These are phyloP conservation scores for Sicyos baderoa DNA, from an alignment of 306 rosid genomes.

Conservation along the genomic window DNA sequence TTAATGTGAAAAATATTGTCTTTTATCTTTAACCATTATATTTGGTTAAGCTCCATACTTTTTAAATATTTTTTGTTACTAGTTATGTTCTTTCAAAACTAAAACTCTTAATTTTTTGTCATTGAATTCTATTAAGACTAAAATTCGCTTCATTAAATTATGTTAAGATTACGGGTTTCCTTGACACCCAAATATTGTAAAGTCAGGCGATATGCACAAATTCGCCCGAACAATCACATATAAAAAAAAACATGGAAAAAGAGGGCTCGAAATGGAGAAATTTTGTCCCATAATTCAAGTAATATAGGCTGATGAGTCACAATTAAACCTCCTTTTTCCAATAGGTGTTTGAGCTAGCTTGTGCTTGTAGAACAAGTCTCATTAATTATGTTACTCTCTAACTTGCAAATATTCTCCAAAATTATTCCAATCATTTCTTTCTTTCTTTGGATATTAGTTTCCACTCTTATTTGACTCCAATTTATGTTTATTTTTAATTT, in stretches of 20 bases:
- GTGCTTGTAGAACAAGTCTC: conserved; percentile 10
- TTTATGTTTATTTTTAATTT: background rate
- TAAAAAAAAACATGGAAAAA: no score
- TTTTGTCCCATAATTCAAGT: conserved; percentile 9
- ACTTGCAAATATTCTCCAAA: conserved; percentile 15
- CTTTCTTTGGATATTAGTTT: background rate
- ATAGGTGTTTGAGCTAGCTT: conserved; percentile 11
- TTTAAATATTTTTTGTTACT: no score
- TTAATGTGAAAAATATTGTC: background rate
- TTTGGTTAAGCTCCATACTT: no score
- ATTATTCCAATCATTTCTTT: background rate
- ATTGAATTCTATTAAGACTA: no score
- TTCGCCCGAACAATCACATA: no score
- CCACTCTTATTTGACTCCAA: conserved; percentile 10
- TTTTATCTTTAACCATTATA: background rate
- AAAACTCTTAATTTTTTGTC: no score
- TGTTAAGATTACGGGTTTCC: no score
- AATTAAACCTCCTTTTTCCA: background rate
- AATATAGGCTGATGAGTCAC: conserved; percentile 2
- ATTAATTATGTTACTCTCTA: conserved; percentile 1
- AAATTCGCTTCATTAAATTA: no score
- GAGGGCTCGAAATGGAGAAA: background rate
- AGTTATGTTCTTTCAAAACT: no score
- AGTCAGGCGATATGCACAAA: no score
- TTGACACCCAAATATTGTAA: no score